Evolutionary conservation across 1,284 basidiomycete species (phyloP).

Genomic region (Grifola frondosa): DNA sequence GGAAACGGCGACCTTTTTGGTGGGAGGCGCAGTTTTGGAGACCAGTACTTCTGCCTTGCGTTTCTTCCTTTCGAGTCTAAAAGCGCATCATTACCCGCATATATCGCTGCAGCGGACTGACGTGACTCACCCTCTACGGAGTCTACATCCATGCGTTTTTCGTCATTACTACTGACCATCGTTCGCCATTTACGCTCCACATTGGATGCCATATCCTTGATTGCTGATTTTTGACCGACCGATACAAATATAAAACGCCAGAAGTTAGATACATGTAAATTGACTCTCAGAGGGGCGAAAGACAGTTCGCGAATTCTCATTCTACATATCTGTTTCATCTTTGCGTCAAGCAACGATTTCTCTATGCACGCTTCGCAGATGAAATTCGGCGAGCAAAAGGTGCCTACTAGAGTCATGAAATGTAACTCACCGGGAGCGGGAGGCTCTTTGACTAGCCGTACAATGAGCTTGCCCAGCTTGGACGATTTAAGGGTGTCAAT

Average conservation of each 20-base stretch:
- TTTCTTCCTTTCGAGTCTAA: conserved; percentile 68
- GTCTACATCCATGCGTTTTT: conserved; percentile 48
- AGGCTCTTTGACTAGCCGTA: conserved; percentile 68
- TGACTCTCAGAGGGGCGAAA: conserved; percentile 21
- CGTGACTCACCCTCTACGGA: conserved; percentile 70
- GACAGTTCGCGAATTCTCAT: conserved; percentile 1
- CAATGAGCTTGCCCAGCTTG: conserved; percentile 74
- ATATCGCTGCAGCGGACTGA: conserved; percentile 37
- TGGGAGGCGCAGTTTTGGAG: conserved; percentile 51
- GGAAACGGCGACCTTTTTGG: conserved; percentile 62
- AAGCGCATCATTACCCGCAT: conserved; percentile 13
- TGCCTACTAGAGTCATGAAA: neutral
- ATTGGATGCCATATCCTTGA: conserved; percentile 88
- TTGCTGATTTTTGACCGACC: conserved; percentile 50
- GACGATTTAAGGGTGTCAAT: conserved; percentile 64
- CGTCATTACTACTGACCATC: conserved; percentile 41
- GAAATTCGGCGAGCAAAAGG: neutral
- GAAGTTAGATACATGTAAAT: conserved; percentile 70
- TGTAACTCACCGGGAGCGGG: conserved; percentile 64
- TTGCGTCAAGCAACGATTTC: conserved; percentile 7
- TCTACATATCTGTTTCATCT: conserved; percentile 12
- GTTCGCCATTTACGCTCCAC: conserved; percentile 78
- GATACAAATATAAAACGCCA: conserved; percentile 25
- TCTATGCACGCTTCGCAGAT: conserved; percentile 2
- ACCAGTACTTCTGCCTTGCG: conserved; percentile 58